Base-by-base conservation (phyloP, 441 rosid species). In the Populus hybrid region DNA sequence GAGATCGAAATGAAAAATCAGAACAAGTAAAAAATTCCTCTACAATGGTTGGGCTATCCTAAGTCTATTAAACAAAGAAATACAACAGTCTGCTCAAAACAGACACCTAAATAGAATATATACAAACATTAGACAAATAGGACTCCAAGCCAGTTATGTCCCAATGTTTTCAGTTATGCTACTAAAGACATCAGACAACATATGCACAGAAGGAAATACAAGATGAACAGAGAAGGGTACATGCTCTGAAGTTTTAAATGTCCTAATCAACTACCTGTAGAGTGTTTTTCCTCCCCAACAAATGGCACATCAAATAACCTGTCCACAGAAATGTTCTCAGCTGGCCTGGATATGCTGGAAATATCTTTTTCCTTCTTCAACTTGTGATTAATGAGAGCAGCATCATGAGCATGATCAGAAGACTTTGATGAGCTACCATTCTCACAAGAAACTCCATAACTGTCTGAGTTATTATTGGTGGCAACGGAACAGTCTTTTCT, bases 241-340 rank as follows among this genome's bases (percentile, higher is more conserved):
- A 21, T 3, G 28, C 65, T 30, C 18, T 59, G 7, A 32, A n/a
- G 28, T 72, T 78, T 57, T 63, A 35, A 73, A 26, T 79, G 76
- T 67, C 63, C 71, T 40, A 79, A 42, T 75, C 50, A 73, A 65
- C 57, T 90, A 97, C 98, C 98, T 88, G 92, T 75, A 75, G 90
- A 76, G 46, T 82, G 87, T 75, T 90, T 92, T 57, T 82, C 95
- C 64, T 89, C 98, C 69, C 86, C 93, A 74, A 87, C 81, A 72
- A 93, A 84, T 21, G 98, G 98, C 85, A 93, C 97, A 77, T 97
- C 95, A 76, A 89, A 91, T 83, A 94, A 87, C 78, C 67, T 82
- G 61, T 89, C 90, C 72, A 88, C 83, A 73, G 86, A 84, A 74
- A 69, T 92, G 85, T 90, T 87, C 81, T 85, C 92, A 9, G 80